Base-by-base conservation (phyloP, 23 red algal genomes). In the Pyropia haitanensis region DNA sequence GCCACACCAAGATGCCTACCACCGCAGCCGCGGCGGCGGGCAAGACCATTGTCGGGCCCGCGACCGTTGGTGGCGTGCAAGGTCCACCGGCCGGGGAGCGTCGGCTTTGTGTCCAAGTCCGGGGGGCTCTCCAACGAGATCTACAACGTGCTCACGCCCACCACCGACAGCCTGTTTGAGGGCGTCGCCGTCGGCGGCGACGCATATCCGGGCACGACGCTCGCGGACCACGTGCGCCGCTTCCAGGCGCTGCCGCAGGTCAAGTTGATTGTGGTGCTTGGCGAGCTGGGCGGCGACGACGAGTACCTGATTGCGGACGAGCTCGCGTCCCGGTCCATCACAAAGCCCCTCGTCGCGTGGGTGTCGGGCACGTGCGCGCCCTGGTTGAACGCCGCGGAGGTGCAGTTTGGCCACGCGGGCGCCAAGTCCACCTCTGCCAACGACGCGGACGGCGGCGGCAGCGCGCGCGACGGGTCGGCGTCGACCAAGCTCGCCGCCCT, bases 351-450 rank as follows among this genome's bases (percentile, higher is more conserved):
- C 8, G 85, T 98, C 18, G 94, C 85, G 31, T 98, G 94, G 94
- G 87, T 98, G 50, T 83, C 67, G 21, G 94, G 94, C 28, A 91
- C 94, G 6, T 98, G 94, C 49, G 94, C 94, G 6, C 87, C 76
- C 30, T 89, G 87, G 72, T 98, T 98, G 56, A 88, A 98, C 65
- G 65, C 74, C 53, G 50, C 94, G 7, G 94, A 98, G 54, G 94
- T 98, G 19, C 94, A 98, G 81, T 98, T 98, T 69, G 94, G 94
- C 13, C 94, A 98, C 60, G 94, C 94, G 20, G 94, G 94, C 25
- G 94, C 94, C n/a, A 89, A 88, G 52, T 79, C 85, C 27, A 64
- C 66, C 15, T 22, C 33, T 22, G 39, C 49, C 27, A 46, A 46
- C 39, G 39, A 46, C 39, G 39, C 39, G 10, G 39, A 46, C 10